phyloP scores from a whole-genome alignment of 495 filamentous ascomycete genomes.

The Lophiotrema nucula region DNA sequence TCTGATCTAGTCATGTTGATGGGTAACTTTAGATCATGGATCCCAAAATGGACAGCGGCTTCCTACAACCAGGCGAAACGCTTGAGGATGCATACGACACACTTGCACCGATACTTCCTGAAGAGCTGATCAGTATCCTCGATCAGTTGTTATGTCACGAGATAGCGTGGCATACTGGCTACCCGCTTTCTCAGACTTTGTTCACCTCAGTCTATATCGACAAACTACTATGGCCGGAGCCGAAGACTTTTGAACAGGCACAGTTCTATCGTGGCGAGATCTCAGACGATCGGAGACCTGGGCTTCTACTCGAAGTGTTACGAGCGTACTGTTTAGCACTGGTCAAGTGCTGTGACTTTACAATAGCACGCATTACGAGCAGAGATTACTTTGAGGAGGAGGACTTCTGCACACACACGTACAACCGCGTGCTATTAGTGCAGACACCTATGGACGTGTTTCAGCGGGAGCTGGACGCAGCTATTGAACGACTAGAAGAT shows the following conservation, averaged over 20 bases:
- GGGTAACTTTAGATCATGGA: constrained; percentile 78
- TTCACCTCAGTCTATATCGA: constrained; percentile 96
- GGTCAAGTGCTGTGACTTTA: constrained; percentile 78
- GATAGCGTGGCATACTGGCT: constrained; percentile 97
- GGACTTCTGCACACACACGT: constrained; percentile 89
- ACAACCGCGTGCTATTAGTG: constrained; percentile 72
- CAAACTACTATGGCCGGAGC: constrained; percentile 69
- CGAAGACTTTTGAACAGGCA: constrained; percentile 66
- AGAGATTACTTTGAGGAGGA: constrained; percentile 97
- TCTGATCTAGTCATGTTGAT: not conserved
- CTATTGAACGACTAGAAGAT: constrained; percentile 22
- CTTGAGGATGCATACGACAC: constrained; percentile 87
- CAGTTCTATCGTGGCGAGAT: constrained; percentile 49
- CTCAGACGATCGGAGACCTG: constrained; percentile 5
- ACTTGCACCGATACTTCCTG: constrained; percentile 62
- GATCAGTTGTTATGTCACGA: constrained; percentile 89
- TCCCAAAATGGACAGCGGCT: constrained; percentile 96
- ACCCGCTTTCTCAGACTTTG: constrained; percentile 89
- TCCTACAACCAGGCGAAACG: constrained; percentile 69
- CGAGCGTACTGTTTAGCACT: constrained; percentile 83
- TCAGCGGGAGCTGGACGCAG: constrained; percentile 24
- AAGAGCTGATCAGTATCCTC: constrained; percentile 88
- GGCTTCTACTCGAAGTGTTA: constrained; percentile 59
- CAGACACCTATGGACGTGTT: constrained; percentile 23
- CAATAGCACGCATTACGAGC: constrained; percentile 66